Base-by-base conservation (phyloP, 345 rosid genomes). In the Pistacia integerrima region DNA sequence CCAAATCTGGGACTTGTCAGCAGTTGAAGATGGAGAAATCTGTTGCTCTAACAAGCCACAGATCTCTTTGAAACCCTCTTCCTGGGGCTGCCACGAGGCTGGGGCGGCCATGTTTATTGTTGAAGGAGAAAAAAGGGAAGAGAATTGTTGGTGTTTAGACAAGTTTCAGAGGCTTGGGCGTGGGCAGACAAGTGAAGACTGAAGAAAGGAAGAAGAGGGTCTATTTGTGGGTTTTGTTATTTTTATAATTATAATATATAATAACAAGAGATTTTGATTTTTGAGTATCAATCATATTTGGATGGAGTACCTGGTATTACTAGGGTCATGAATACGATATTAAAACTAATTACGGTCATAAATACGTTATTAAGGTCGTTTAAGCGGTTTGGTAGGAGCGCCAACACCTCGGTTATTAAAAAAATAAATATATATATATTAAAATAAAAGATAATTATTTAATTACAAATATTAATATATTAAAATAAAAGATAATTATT, bases 1-100 rank as follows among this genome's bases (percentile, higher is more conserved):
- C 97, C 91, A 86, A 85, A 93, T 90, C 92, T 87, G 98, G 64
- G 97, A 89, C 92, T 93, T 92, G 76, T 92, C 97, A 73, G 89
- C 90, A 59, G 86, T 77, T 72, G 94, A 91, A 76, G 97, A 75
- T 16, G 97, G 97, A 18, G 98, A 93, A 76, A 93, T 93, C 85
- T 96, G 98, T 76, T 91, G 93, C 83, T 92, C 93, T 64, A 94
- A 85, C 70, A 96, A 75, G 35, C 82, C 74, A 77, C 98, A 96
- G 89, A 96, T 96, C 95, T 92, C 95, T 61, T 74, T 78, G 72
- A 91, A 81, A 52, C 99, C 99, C 48, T 88, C 90, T 49, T 93
- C 99, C 81, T 86, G 88, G 18, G 99, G 98, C 80, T 92, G 93
- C 99, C 99, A 96, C 46, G 87, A 41, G 14, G 74, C 80, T 55